Evolutionary conservation across 2,329 filamentous ascomycete species (phyloP).

Genomic region (Fusarium multiceps): DNA sequence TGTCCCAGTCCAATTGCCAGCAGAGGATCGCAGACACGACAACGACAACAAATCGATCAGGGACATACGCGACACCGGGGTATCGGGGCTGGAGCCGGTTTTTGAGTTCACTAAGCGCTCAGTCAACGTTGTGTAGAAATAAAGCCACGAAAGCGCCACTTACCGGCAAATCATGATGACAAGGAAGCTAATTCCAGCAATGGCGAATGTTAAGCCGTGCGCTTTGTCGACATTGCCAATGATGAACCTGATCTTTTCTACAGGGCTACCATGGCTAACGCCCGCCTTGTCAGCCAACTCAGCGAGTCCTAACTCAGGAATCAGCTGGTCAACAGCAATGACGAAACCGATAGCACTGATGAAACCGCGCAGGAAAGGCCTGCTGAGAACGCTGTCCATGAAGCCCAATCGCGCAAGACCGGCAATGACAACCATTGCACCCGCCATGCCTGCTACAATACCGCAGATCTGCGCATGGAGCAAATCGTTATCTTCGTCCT

Average conservation of each 20-base stretch:
- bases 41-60: slow-evolving; percentile 91
- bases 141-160: slow-evolving; percentile 41
- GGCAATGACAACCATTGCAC: slow-evolving; percentile 87
- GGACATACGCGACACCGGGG: slow-evolving; percentile 85
- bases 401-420: slow-evolving; percentile 90
- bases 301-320: slow-evolving; percentile 86
- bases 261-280: slow-evolving; percentile 85
- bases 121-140: slow-evolving; percentile 7
- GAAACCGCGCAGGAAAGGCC: slow-evolving; percentile 92
- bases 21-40: slow-evolving; percentile 84
- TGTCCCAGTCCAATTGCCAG: slow-evolving; percentile 81
- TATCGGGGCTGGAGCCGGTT: slow-evolving; percentile 81
- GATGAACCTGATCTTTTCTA: slow-evolving; percentile 88
- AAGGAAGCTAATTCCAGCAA: slow-evolving; percentile 82
- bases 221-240: slow-evolving; percentile 71
- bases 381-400: slow-evolving; percentile 90
- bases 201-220: slow-evolving; percentile 79
- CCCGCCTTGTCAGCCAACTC: slow-evolving; percentile 70
- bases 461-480: slow-evolving; percentile 87
- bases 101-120: slow-evolving; percentile 75
- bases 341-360: slow-evolving; percentile 97
- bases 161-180: slow-evolving; percentile 93
- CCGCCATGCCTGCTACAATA: slow-evolving; percentile 87
- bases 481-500: slow-evolving; percentile 69
- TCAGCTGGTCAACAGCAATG: slow-evolving; percentile 93